Base-by-base conservation (phyloP, 139 green algal genomes). In the Microglena sp. region DNA sequence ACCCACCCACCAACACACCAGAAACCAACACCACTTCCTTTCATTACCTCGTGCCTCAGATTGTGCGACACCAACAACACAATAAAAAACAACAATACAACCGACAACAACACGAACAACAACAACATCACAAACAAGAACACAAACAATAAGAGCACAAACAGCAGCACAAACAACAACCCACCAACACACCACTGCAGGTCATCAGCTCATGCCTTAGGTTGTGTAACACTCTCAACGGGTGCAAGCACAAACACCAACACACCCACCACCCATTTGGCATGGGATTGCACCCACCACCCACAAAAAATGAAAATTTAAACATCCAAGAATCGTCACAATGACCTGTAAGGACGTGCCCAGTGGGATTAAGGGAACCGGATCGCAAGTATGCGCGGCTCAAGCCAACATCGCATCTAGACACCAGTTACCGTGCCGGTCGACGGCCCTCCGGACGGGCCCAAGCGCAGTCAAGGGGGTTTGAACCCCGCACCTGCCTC, bases 231-330 rank as follows among this genome's bases (percentile, higher is more conserved):
- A 15, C 11, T 50, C 11, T 50, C 11, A 50, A 50, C 40, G 71
- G 81, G 63, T 78, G 40, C 11, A 50, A 50, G 40, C 11, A 24
- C 15, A 50, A 50, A 24, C 40, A 50, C 11, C 15, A 11, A 15
- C 11, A 11, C 40, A 50, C 11, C 11, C 40, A 50, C 15, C 11
- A 11, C 40, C 11, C 15, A 11, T 50, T 50, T 15, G 15, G 15
- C 40, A 50, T 24, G 40, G 11, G 11, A 50, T 50, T 50, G 40
- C 40, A 24, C 11, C 40, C 11, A 15, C 40, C 40, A 50, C 11
- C n/a, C n/a, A n/a, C n/a, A n/a, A n/a, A n/a, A n/a, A n/a, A n/a
- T n/a, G n/a, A n/a, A n/a, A n/a, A n/a, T n/a, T n/a, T n/a, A n/a
- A n/a, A n/a, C n/a, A n/a, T n/a, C n/a, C n/a, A n/a, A n/a, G n/a